Percentiles rank a stretch among this genome's conserved stretches.
phyloP scores from a whole-genome alignment of 169 alveolate species.

The Plasmodium relictum region DNA sequence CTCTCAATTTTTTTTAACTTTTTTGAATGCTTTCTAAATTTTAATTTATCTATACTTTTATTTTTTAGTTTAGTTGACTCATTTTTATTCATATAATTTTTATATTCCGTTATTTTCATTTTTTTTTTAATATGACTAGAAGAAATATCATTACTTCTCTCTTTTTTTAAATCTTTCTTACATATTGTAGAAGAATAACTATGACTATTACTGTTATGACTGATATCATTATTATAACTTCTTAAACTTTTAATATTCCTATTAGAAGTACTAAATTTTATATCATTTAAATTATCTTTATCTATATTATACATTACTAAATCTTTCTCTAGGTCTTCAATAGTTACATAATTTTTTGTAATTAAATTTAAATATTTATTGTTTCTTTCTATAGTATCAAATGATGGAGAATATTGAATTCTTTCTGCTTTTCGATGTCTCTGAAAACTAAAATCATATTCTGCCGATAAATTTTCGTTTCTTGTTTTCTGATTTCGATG shows the following conservation, averaged over 20 bases:
- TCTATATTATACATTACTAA: conserved; percentile 21
- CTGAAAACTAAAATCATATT: conserved; percentile 66
- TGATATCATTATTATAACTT: not conserved
- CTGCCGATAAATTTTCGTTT: conserved; percentile 23
- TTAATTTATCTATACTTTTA: conserved; percentile 37
- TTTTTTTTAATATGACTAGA: conserved; percentile 7
- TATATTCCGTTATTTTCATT: conserved; percentile 3
- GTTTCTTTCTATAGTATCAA: conserved; percentile 43
- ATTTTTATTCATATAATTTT: not conserved
- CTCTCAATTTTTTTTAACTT: conserved; percentile 60
- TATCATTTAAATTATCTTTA: not conserved
- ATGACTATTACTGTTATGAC: too few species aligned
- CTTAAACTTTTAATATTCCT: conserved; percentile 6
- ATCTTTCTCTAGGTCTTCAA: conserved; percentile 48
- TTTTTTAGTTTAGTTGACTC: not conserved
- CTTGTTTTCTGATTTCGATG: conserved; percentile 26
- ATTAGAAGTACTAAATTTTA: not conserved
- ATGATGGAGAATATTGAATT: conserved; percentile 40
- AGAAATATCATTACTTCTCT: not conserved
- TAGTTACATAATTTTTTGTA: conserved; percentile 33
- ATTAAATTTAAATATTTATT: conserved; percentile 22
- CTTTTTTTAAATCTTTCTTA: not conserved
- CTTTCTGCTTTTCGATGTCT: conserved; percentile 27
- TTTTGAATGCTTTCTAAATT: conserved; percentile 42
- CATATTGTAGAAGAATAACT: not conserved